Conservation (phyloP, 2,329 filamentous ascomycete genomes). For the Podosphaera fusca region DNA sequence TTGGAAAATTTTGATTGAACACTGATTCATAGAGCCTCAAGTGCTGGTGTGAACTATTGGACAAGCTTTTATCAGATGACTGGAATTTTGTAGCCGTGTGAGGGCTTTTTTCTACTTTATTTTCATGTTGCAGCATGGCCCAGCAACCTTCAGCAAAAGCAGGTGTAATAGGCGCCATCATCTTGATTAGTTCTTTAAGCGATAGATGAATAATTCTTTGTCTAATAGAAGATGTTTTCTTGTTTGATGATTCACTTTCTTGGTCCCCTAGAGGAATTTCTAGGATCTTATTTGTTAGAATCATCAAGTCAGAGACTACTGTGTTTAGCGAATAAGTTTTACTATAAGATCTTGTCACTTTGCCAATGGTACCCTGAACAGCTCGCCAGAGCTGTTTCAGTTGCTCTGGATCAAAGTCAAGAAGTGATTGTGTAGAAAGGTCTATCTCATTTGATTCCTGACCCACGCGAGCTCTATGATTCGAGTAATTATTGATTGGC, state of each 20-base stretch:
- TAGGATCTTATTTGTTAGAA: slow-evolving; percentile 46
- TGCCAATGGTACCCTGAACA: slow-evolving; percentile 42
- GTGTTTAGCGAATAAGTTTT: slow-evolving; percentile 63
- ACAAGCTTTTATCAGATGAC: neutral
- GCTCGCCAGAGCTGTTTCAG: slow-evolving; percentile 30
- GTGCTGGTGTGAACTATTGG: neutral
- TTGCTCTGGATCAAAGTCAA: neutral
- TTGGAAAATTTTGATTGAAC: slow-evolving; percentile 33
- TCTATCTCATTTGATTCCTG: neutral
- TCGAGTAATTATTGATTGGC: neutral
- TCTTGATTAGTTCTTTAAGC: slow-evolving; percentile 34
- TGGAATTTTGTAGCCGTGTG: neutral
- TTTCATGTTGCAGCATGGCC: slow-evolving; percentile 27
- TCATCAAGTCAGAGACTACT: slow-evolving; percentile 61
- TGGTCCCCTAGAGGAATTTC: slow-evolving; percentile 16
- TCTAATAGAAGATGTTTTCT: slow-evolving; percentile 18
- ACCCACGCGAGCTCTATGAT: neutral
- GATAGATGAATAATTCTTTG: neutral
- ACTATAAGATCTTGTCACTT: slow-evolving; percentile 44
- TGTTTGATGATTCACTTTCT: slow-evolving; percentile 7
- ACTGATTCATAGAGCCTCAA: slow-evolving; percentile 13
- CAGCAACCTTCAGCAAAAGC: slow-evolving; percentile 67
- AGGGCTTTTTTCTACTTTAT: neutral
- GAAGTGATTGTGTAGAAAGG: neutral
- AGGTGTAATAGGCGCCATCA: slow-evolving; percentile 61